These are phyloP conservation scores for Camelina hispida DNA, from an alignment of 345 rosid genomes.

Conservation along the genomic window DNA sequence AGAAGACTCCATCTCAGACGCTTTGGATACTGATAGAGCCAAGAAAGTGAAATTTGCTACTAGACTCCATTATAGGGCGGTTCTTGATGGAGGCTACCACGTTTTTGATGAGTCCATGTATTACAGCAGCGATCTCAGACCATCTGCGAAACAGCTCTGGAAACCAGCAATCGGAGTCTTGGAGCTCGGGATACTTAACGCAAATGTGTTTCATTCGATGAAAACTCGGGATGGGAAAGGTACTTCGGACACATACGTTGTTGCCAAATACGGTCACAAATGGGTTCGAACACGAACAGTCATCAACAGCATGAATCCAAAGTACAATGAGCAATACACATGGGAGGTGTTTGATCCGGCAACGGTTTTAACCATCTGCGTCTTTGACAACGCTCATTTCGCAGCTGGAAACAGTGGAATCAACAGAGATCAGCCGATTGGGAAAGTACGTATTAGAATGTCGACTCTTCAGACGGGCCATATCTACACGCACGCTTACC, in stretches of 20 bases:
- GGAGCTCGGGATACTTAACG: conserved; percentile 61
- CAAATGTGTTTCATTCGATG: conserved; percentile 50
- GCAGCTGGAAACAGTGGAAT: conserved; percentile 21
- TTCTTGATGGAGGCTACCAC: conserved; percentile 64
- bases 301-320: conserved; percentile 34
- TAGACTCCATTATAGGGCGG: conserved; percentile 48
- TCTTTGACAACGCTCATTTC: conserved; percentile 46
- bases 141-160: conserved; percentile 51
- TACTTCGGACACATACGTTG: conserved; percentile 45
- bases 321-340: conserved; percentile 47
- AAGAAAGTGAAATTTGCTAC: conserved; percentile 51
- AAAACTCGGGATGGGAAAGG: conserved; percentile 47
- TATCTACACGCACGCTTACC: conserved; percentile 59
- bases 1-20: conserved; percentile 41
- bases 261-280: conserved; percentile 47
- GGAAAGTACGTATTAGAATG: conserved; percentile 65
- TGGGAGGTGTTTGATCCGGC: conserved; percentile 48
- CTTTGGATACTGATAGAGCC: conserved; percentile 37
- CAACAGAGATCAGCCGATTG: conserved; percentile 51
- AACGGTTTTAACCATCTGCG: conserved; percentile 45
- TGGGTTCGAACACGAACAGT: conserved; percentile 47
- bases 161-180: conserved; percentile 49
- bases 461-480: conserved; percentile 58
- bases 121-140: conserved; percentile 57
- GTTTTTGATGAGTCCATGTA: conserved; percentile 60